Evolutionary conservation across 768 basidiomycete genomes (phyloP).

Genomic region (Termitomyces sp.): DNA sequence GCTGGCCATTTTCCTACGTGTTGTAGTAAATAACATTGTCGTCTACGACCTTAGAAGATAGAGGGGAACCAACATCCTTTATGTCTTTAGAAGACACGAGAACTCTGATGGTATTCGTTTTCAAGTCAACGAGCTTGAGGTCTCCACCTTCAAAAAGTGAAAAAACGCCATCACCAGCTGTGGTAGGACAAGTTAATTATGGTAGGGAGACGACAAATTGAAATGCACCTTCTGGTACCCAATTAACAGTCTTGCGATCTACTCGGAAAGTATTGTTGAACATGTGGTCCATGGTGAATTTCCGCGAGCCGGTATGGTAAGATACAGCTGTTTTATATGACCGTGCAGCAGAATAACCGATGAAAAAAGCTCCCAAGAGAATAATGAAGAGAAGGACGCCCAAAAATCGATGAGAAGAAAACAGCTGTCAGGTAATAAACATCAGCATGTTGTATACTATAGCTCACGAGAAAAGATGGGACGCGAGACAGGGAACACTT

Average conservation of each 20-base stretch:
- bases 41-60: neutral
- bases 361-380: constrained; percentile 45
- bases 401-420: constrained; percentile 55
- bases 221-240: constrained; percentile 86
- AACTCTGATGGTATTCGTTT: constrained; percentile 60
- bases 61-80: constrained; percentile 47
- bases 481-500: neutral
- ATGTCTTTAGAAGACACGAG: constrained; percentile 58
- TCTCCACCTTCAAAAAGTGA: constrained; percentile 54
- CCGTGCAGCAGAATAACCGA: constrained; percentile 76
- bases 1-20: constrained; percentile 47
- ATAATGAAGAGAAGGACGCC: constrained; percentile 61
- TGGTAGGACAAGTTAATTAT: neutral
- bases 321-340: constrained; percentile 59
- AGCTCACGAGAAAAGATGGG: neutral
- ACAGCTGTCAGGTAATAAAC: constrained; percentile 28
- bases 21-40: neutral
- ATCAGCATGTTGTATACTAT: neutral
- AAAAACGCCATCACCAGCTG: constrained; percentile 94
- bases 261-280: constrained; percentile 86
- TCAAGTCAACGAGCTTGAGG: constrained; percentile 79
- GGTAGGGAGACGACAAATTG: neutral
- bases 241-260: constrained; percentile 48
- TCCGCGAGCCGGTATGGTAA: constrained; percentile 49
- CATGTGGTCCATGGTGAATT: constrained; percentile 83